These are phyloP conservation scores for Hanseniaspora valbyensis DNA, from an alignment of 805 yeast genomes.

Conservation along the genomic window DNA sequence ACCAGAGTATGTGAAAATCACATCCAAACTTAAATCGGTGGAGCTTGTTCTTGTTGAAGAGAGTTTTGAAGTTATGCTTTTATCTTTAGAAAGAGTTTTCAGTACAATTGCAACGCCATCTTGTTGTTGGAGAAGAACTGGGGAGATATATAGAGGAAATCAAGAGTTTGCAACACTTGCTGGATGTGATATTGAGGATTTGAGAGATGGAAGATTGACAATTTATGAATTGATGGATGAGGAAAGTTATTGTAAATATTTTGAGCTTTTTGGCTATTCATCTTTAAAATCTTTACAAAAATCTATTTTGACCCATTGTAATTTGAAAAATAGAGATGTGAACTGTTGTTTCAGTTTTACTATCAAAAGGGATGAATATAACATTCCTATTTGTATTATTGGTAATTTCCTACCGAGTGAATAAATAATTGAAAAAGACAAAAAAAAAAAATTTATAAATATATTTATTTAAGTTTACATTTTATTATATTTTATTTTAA, in stretches of 20 bases:
- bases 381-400: conserved; percentile 90
- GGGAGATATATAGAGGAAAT: conserved; percentile 89
- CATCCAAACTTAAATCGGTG: conserved; percentile 77
- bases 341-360: conserved; percentile 93
- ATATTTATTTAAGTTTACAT: too few relatives aligned
- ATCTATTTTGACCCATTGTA: conserved; percentile 88
- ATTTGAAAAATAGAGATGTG: conserved; percentile 72
- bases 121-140: conserved; percentile 93
- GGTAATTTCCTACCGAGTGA: conserved; percentile 84
- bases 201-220: conserved; percentile 84
- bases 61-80: conserved; percentile 81
- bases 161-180: conserved; percentile 91
- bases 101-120: conserved; percentile 98
- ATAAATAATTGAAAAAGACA: too few relatives aligned
- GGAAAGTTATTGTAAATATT: conserved; percentile 89
- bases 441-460: too few relatives aligned
- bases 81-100: conserved; percentile 89
- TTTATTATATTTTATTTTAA: background rate
- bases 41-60: conserved; percentile 89
- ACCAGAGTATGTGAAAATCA: conserved; percentile 89
- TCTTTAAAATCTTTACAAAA: conserved; percentile 94
- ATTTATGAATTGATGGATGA: conserved; percentile 91
- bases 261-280: conserved; percentile 95
- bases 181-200: conserved; percentile 77
- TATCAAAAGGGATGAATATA: conserved; percentile 80